Percentiles rank a stretch among this genome's conserved stretches.
Conservation (phyloP, 768 basidiomycete species). For the Tulasnella sp. region DNA sequence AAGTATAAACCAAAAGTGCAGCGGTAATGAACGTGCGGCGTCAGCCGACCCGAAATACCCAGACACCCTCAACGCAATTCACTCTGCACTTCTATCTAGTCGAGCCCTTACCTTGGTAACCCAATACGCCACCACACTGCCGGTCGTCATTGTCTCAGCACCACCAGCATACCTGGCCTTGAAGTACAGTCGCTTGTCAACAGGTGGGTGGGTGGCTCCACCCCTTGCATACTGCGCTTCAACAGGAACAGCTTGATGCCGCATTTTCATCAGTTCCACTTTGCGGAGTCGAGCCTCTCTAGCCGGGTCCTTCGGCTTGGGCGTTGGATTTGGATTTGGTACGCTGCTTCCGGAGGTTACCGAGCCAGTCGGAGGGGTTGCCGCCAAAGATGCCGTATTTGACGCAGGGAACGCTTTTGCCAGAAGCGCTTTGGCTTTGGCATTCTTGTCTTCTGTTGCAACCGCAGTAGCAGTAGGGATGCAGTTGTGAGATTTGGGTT, state of each 20-base stretch:
- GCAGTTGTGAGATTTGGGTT: slow-evolving; percentile 54
- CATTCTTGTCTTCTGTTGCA: slow-evolving; percentile 39
- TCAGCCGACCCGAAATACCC: not conserved
- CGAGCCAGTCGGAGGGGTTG: not conserved
- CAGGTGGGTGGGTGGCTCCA: slow-evolving; percentile 46
- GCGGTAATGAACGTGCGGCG: not conserved
- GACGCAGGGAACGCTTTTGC: slow-evolving; percentile 47
- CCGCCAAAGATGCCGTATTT: not conserved
- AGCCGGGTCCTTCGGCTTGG: slow-evolving; percentile 43
- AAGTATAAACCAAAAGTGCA: not conserved
- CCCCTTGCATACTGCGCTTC: slow-evolving; percentile 44
- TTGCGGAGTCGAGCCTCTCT: slow-evolving; percentile 34
- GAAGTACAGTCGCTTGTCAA: slow-evolving; percentile 58
- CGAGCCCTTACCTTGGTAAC: slow-evolving; percentile 55
- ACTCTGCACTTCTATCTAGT: not conserved
- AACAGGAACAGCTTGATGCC: slow-evolving; percentile 60
- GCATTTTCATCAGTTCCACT: slow-evolving; percentile 72
- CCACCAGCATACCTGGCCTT: slow-evolving; percentile 37
- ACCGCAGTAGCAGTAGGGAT: slow-evolving; percentile 27
- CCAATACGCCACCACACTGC: slow-evolving; percentile 55
- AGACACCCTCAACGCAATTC: slow-evolving; percentile 5
- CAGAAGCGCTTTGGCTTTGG: slow-evolving; percentile 51
- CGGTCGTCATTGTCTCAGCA: slow-evolving; percentile 32
- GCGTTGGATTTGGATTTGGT: slow-evolving; percentile 23
- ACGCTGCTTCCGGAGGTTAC: not conserved